Base-by-base conservation (phyloP, 441 rosid species). In the Hypseocharis bilobata region DNA sequence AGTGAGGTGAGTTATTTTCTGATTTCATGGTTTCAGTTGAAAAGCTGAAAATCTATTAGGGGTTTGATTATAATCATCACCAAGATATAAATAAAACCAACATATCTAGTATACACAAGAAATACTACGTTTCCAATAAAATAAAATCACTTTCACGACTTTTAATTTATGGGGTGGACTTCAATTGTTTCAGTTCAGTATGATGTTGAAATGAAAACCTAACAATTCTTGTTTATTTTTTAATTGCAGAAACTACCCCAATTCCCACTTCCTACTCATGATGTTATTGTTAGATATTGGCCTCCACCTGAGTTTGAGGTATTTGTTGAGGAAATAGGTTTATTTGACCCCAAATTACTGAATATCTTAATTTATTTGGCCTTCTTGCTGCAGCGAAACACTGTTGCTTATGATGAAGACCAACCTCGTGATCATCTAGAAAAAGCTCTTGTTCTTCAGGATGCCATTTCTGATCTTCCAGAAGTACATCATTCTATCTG, bases 251-350 rank as follows among this genome's bases (percentile, higher is more conserved):
- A 19, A 26, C 68, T 88, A 70, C 97, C 97, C 20, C 96, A 71
- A 6, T 91, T 74, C 60, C 87, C 97, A 1, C 84, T 82, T 59
- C 97, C 97, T 16, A 91, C 94, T 0, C 94, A 91, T 76, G 86
- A 88, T 76, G 84, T 86, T 42, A 74, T 81, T n/a, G 52, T 72
- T 3, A 78, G 91, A 69, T 94, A 92, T 16, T 68, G 61, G 20
- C 71, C 77, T n/a, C 96, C 96, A 11, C 7, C 51, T 5, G 83
- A 85, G 56, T 91, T 91, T 77, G 84, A 82, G 86, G 96, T 88
- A 80, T 14, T 57, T 6, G 34, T 19, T 27, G 36, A 57, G 61
- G 34, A 57, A 57, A 27, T 27, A 26, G 20, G 36, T 28, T n/a
- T 57, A 14, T 27, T 28, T 57, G 36, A 27, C 27, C 38, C 34